These are phyloP conservation scores for Populus tremula DNA, from an alignment of 345 rosid genomes.

Conservation along the genomic window DNA sequence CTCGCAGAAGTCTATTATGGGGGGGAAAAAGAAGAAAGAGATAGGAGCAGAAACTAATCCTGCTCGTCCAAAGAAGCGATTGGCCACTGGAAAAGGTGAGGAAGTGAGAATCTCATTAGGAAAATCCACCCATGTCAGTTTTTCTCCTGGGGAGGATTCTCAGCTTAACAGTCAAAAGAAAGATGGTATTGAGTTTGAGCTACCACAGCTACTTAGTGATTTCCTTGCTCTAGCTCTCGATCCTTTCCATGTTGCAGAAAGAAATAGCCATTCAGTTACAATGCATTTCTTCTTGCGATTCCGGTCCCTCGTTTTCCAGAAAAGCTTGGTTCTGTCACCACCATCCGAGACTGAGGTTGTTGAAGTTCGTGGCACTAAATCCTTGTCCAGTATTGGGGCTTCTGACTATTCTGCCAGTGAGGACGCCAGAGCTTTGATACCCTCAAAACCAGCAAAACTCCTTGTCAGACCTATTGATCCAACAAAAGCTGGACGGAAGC, in stretches of 20 bases:
- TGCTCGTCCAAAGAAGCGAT: constrained; percentile 46
- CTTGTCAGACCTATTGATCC: constrained; percentile 52
- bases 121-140: constrained; percentile 37
- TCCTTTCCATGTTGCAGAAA: constrained; percentile 61
- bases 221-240: constrained; percentile 73
- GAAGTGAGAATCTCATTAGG: constrained; percentile 22
- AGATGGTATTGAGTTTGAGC: constrained; percentile 43
- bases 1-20: constrained; percentile 34
- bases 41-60: constrained; percentile 30
- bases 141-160: constrained; percentile 32
- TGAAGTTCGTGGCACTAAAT: constrained; percentile 35
- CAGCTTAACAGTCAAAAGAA: constrained; percentile 36
- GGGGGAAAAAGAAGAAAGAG: constrained; percentile 57
- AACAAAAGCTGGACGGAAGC: constrained; percentile 69
- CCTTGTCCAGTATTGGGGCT: constrained; percentile 25
- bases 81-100: constrained; percentile 45
- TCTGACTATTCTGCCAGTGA: constrained; percentile 29
- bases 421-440: constrained; percentile 35
- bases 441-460: constrained; percentile 49
- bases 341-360: constrained; percentile 43
- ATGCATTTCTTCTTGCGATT: constrained; percentile 63
- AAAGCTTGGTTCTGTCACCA: constrained; percentile 63
- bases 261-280: constrained; percentile 42
- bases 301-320: constrained; percentile 70
- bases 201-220: constrained; percentile 57